Evolutionary conservation across 108 stramenopile genomes (phyloP), one percentile per base, ranked within the genome.

Genomic region (Pseudonitzschia multistriata): DNA sequence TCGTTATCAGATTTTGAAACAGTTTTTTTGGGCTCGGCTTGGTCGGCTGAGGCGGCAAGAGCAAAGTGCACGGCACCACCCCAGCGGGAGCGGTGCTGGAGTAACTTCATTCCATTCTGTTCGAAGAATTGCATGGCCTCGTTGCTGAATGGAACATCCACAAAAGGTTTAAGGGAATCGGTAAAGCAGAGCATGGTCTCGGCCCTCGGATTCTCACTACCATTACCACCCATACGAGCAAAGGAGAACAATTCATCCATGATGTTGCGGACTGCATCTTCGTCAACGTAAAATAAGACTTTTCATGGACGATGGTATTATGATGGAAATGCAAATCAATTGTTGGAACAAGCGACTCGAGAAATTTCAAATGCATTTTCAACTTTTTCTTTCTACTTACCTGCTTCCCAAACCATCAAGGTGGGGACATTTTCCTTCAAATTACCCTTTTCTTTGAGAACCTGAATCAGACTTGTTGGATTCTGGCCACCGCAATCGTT

Each of bases 261-360:
- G 10, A 78, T 52, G 15, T 57, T 45, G 3, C 64, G 24, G 30
- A 64, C 47, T 3, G 77, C 62, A n/a, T 22, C 6, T 21, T 66
- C 71, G 28, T 78, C 42, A 19, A 78, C 77, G 30, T 78, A 78
- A 35, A 78, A 78, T n/a, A 78, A 53, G 27, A 78, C 76, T 52
- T 19, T n/a, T 3, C 21, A 52, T 25, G 19, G 25, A 52, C 10
- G 11, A 25, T 11, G 24, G 50, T 24, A 25, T 52, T 24, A 52
- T 52, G 50, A n/a, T n/a, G n/a, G n/a, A n/a, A n/a, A n/a, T n/a
- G n/a, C n/a, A n/a, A n/a, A 52, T 19, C 50, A 24, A 52, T 25
- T 13, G 17, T 45, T 13, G 42, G 13, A 45, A 4, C 13, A 45
- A 45, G 13, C 15, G 42, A 45, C 17, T 45, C 42, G 17, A 45